Evolutionary conservation across 2,329 filamentous ascomycete species (phyloP).

Genomic region (Diaporthe citrichinensis): DNA sequence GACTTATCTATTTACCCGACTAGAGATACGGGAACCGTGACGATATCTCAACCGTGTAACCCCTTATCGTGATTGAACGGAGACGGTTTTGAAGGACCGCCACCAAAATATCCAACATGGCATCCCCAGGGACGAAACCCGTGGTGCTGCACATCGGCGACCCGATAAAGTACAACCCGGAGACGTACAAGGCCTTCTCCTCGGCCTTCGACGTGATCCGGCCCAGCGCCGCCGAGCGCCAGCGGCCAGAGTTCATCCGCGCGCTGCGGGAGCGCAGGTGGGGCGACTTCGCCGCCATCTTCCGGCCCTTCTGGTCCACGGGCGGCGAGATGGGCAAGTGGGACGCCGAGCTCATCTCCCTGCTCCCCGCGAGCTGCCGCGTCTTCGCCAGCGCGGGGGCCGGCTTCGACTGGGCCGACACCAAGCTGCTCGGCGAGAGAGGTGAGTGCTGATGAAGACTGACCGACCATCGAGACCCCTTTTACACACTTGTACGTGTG

Average conservation of each 20-base stretch:
- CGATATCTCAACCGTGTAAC: background rate
- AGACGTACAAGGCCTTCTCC: constrained; percentile 60
- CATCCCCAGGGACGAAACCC: constrained; percentile 48
- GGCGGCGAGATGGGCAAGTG: constrained; percentile 77
- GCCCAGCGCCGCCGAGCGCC: constrained; percentile 64
- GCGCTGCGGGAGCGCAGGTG: constrained; percentile 66
- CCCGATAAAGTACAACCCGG: constrained; percentile 63
- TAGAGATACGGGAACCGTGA: background rate
- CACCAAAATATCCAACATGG: background rate
- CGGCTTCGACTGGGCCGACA: constrained; percentile 77
- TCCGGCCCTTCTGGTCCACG: constrained; percentile 72
- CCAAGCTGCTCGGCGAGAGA: constrained; percentile 70
- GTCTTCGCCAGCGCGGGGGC: constrained; percentile 77
- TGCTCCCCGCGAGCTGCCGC: constrained; percentile 68
- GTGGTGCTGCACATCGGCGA: constrained; percentile 85
- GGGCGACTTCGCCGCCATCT: constrained; percentile 66
- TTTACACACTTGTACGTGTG: no score
- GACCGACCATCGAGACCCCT: no score
- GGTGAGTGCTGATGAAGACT: constrained; percentile 57
- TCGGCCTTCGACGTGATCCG: constrained; percentile 64
- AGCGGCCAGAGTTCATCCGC: constrained; percentile 62
- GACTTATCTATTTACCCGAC: background rate
- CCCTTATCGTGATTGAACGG: background rate
- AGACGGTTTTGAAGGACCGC: background rate
- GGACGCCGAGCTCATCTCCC: constrained; percentile 70